Base-by-base conservation (phyloP, 2,329 filamentous ascomycete genomes). In the Eurotiales sp. region DNA sequence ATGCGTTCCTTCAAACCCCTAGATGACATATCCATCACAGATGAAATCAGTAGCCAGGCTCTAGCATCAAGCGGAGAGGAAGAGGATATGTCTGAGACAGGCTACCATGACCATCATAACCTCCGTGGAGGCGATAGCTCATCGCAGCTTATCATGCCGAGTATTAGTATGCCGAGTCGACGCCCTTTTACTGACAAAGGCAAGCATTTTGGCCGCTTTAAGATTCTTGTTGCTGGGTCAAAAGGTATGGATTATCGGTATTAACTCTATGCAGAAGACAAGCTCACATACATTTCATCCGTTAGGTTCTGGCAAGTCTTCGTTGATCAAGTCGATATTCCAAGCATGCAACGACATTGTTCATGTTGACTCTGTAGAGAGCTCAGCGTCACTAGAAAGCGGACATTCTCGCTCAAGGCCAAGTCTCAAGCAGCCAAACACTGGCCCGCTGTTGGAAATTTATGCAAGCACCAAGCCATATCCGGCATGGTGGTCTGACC, bases 91-190 rank as follows among this genome's bases (percentile, higher is more conserved):
- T 49, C 67, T 3, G 61, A 64, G 23, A 37, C 39, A 22, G 46
- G 32, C n/a, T 37, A 48, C 23, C 37, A 27, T 29, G 11, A n/a
- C 11, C 47, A 43, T 21, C 39, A 50, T 27, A n/a, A n/a, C n/a
- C n/a, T n/a, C n/a, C 39, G 43, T 29, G 39, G 47, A 27, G 23
- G 29, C 22, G 69, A 71, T 53, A 68, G 73, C 62, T 61, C 72
- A 11, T 72, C 74, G n/a, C 91, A 97, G 68, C 79, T 99, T n/a
- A 88, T 99, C 54, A 99, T 99, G 93, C 93, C 93, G 4, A 96
- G 90, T 64, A 86, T 99, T 61, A 85, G 83, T 55, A 93, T 99
- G 82, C 92, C 93, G 3, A 87, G 83, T 55, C 84, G 93, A 45
- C 81, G 90, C 46, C 91, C 91, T 0, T 97, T 97, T 67, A 96